Percentiles rank a stretch among this genome's conserved stretches.
Evolutionary conservation across 2,329 filamentous ascomycete species (phyloP).

Genomic region (Penicillium sp.): DNA sequence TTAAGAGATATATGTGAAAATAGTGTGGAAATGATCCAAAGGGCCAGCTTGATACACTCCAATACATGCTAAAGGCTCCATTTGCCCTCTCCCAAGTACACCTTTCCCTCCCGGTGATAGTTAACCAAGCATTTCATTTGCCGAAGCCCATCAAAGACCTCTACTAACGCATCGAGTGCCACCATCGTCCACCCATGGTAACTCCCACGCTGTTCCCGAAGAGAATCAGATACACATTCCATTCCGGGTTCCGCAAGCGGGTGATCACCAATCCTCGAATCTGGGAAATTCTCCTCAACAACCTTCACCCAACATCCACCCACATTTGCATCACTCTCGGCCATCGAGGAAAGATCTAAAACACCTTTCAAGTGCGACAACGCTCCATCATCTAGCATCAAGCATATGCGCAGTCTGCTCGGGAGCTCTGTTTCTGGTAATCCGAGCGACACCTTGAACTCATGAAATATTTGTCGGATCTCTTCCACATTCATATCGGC

Average conservation of each 20-base stretch:
- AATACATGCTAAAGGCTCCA: slow-evolving; percentile 12
- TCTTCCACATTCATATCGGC: slow-evolving; percentile 12
- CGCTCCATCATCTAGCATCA: slow-evolving; percentile 23
- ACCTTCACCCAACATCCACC: slow-evolving; percentile 21
- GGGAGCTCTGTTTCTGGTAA: slow-evolving; percentile 23
- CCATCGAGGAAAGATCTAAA: slow-evolving; percentile 11
- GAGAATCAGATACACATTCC: background rate
- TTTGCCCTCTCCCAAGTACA: slow-evolving; percentile 21
- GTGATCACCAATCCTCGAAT: slow-evolving; percentile 13
- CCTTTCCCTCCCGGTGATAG: slow-evolving; percentile 18
- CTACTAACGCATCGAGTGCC: slow-evolving; percentile 21
- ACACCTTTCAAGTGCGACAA: slow-evolving; percentile 15
- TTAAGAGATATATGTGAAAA: background rate
- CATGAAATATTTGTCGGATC: slow-evolving; percentile 21
- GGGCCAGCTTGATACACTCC: background rate
- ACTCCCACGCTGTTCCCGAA: slow-evolving; percentile 3
- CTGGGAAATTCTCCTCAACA: slow-evolving; percentile 26
- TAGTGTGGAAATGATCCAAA: background rate
- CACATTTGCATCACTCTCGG: slow-evolving; percentile 9
- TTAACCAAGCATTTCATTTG: slow-evolving; percentile 19
- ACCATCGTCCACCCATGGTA: slow-evolving; percentile 24
- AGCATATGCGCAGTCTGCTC: slow-evolving; percentile 20
- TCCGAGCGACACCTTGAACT: slow-evolving; percentile 23
- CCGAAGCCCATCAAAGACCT: slow-evolving; percentile 22
- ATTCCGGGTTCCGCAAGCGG: slow-evolving; percentile 2